A percentile compares a stretch with the other conserved stretches of the same genome.
phyloP scores from a whole-genome alignment of 225 moss, liverwort and hornwort genomes.

The Physcomitrellopsis africana region DNA sequence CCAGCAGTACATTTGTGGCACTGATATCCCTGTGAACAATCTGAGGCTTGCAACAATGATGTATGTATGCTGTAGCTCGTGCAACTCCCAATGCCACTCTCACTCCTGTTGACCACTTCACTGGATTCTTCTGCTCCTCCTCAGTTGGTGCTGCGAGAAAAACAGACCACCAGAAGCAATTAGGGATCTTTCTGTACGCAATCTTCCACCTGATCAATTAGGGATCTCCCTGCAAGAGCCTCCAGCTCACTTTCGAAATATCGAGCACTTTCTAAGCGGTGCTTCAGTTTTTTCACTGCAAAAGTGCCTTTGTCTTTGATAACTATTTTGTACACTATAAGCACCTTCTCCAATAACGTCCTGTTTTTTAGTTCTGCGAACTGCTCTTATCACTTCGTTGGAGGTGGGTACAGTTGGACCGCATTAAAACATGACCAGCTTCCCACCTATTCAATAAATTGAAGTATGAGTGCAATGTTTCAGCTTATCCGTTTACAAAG shows the following conservation, averaged over 20 bases:
- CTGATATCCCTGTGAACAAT: constrained; percentile 61
- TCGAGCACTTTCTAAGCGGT: constrained; percentile 56
- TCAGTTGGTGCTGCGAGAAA: constrained; percentile 41
- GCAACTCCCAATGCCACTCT: constrained; percentile 49
- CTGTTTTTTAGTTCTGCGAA: constrained; percentile 50
- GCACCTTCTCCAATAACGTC: constrained; percentile 60
- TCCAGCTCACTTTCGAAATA: constrained; percentile 65
- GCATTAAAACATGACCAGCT: constrained; percentile 63
- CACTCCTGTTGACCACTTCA: constrained; percentile 46
- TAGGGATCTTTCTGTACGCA: constrained; percentile 10
- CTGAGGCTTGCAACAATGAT: constrained; percentile 57
- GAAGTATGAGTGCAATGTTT: constrained; percentile 18
- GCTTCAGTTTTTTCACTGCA: constrained; percentile 65
- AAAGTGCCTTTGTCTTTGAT: constrained; percentile 44
- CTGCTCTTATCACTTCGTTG: constrained; percentile 52
- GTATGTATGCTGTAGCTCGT: constrained; percentile 56
- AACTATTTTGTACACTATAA: constrained; percentile 53
- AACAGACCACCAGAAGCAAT: constrained; percentile 20
- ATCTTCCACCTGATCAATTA: too few relatives aligned
- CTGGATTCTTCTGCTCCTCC: constrained; percentile 43
- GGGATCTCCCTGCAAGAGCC: constrained; percentile 61
- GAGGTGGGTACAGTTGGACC: constrained; percentile 46
- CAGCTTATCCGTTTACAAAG: not conserved
- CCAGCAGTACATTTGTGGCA: constrained; percentile 53
- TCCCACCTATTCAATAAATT: constrained; percentile 51